phyloP scores from a whole-genome alignment of 805 yeast genomes.

The Saccharomycopsis fodiens region DNA sequence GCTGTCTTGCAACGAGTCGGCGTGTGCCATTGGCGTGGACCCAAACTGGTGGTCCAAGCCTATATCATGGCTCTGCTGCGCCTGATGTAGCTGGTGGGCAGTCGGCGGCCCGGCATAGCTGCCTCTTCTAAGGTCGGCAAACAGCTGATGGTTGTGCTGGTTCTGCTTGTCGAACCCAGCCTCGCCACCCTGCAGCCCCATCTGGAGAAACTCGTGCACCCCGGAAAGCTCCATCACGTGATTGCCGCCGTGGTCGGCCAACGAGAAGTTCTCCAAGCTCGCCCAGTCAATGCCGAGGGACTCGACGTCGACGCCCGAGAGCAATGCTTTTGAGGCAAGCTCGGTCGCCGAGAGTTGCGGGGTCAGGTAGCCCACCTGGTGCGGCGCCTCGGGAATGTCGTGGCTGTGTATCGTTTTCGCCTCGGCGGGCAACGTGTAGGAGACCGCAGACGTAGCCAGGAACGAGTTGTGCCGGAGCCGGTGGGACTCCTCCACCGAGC shows the following conservation, averaged over 20 bases:
- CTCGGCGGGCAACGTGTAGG: constrained; percentile 50
- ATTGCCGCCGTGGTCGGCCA: background rate
- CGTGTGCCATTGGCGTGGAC: background rate
- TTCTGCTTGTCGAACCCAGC: constrained; percentile 22
- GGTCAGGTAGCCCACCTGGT: constrained; percentile 72
- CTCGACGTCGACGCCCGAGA: constrained; percentile 32
- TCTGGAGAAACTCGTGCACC: constrained; percentile 24
- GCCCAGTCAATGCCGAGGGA: constrained; percentile 30
- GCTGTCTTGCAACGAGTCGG: constrained; percentile 30
- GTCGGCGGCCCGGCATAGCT: constrained; percentile 35
- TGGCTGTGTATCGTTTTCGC: constrained; percentile 28
- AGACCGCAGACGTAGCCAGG: constrained; percentile 53
- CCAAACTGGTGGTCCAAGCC: constrained; percentile 6
- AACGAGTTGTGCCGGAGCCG: constrained; percentile 47
- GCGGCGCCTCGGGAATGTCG: constrained; percentile 40
- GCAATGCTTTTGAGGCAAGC: constrained; percentile 28
- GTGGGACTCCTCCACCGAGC: background rate
- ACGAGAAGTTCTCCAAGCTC: constrained; percentile 19
- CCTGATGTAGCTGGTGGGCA: too few relatives aligned
- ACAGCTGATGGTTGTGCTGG: background rate
- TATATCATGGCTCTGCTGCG: too few relatives aligned
- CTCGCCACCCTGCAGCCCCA: constrained; percentile 34
- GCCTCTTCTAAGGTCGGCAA: constrained; percentile 29
- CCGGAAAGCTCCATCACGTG: background rate
- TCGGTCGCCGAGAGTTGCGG: constrained; percentile 61